These are phyloP conservation scores for Boletales sp. DNA, from an alignment of 768 basidiomycete genomes.

Conservation along the genomic window DNA sequence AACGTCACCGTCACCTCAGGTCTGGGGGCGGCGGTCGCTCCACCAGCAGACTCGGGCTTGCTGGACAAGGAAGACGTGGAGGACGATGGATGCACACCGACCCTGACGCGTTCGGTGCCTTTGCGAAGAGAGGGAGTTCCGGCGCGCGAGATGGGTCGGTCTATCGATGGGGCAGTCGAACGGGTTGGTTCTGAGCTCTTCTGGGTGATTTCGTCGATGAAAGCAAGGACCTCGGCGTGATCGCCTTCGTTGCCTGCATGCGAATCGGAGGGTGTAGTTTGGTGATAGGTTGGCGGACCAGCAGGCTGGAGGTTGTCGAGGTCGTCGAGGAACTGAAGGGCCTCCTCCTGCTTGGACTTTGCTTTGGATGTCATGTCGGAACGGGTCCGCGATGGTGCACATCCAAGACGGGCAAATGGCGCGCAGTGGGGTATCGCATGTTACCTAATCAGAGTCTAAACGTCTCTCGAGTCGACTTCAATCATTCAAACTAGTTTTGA, in stretches of 20 bases:
- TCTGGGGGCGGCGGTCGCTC: conserved; percentile 20
- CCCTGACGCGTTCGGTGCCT: conserved; percentile 71
- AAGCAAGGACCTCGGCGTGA: conserved; percentile 81
- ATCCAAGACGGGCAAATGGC: neutral
- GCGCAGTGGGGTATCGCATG: conserved; percentile 18
- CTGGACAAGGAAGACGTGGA: conserved; percentile 41
- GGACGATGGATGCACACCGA: conserved; percentile 47
- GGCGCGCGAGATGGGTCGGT: conserved; percentile 58
- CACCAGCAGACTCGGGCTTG: conserved; percentile 26
- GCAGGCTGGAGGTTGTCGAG: conserved; percentile 73
- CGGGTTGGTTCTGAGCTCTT: conserved; percentile 80
- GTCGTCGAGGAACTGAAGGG: conserved; percentile 89
- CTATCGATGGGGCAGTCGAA: conserved; percentile 48
- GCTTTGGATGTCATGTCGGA: conserved; percentile 40
- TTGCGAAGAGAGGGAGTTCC: conserved; percentile 71
- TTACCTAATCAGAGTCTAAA: neutral
- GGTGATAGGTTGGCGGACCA: conserved; percentile 23
- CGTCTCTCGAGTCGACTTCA: too few species aligned
- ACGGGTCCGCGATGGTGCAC: too few species aligned
- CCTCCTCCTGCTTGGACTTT: conserved; percentile 84
- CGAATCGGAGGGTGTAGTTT: conserved; percentile 15
- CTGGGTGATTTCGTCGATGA: conserved; percentile 93
- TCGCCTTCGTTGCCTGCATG: conserved; percentile 52
- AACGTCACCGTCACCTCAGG: conserved; percentile 12
- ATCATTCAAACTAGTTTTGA: neutral